These are phyloP conservation scores for Candida sanyiensis DNA, from an alignment of 805 yeast genomes.

Conservation along the genomic window DNA sequence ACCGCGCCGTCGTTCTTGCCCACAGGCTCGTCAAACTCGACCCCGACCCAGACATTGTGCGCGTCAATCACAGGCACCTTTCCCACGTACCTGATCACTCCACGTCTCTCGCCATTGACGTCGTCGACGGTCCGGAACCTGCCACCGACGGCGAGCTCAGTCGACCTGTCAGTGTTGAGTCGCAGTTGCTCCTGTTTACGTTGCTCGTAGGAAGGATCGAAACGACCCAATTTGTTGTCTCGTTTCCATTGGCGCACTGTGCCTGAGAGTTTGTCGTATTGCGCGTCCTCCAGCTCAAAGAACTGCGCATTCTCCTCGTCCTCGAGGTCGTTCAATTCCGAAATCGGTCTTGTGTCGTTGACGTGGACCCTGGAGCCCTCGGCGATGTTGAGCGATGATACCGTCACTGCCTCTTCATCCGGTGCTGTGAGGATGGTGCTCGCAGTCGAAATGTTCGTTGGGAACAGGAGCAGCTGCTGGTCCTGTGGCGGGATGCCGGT, in stretches of 20 bases:
- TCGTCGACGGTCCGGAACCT: slow-evolving; percentile 48
- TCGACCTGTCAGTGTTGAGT: slow-evolving; percentile 29
- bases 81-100: slow-evolving; percentile 69
- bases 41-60: slow-evolving; percentile 70
- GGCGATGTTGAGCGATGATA: slow-evolving; percentile 18
- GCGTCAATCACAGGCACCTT: slow-evolving; percentile 51
- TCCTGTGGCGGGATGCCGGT: slow-evolving; percentile 65
- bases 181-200: slow-evolving; percentile 26
- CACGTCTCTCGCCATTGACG: slow-evolving; percentile 51
- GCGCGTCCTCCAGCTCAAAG: slow-evolving; percentile 47
- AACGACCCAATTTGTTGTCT: slow-evolving; percentile 63
- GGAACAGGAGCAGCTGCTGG: slow-evolving; percentile 49
- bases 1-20: slow-evolving; percentile 84
- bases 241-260: slow-evolving; percentile 78
- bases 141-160: slow-evolving; percentile 38
- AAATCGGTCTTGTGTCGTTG: slow-evolving; percentile 47
- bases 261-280: slow-evolving; percentile 52
- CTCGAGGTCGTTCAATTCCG: slow-evolving; percentile 40
- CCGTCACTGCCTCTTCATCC: slow-evolving; percentile 15
- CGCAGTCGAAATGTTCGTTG: slow-evolving; percentile 27
- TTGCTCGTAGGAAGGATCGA: slow-evolving; percentile 44
- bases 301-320: slow-evolving; percentile 32
- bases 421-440: slow-evolving; percentile 19
- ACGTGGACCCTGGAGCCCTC: slow-evolving; percentile 51
- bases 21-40: slow-evolving; percentile 76